These are phyloP conservation scores for Acanthochlamys bracteata DNA, from an alignment of 106 monocot species.

Conservation along the genomic window DNA sequence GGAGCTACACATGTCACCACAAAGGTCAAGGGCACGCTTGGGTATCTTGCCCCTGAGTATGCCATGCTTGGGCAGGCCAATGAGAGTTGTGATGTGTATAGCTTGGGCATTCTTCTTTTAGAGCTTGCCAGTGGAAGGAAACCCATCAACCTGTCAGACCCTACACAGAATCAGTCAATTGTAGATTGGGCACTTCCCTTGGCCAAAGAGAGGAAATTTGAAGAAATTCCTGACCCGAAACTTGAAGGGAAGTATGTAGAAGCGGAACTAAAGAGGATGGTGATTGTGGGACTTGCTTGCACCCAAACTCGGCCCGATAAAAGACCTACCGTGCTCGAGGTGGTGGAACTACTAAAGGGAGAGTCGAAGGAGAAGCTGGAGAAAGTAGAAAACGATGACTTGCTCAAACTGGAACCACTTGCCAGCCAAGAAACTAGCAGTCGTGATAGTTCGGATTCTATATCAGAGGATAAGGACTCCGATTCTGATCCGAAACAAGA, in stretches of 20 bases:
- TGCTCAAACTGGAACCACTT: slow-evolving; percentile 10
- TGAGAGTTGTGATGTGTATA: slow-evolving; percentile 31
- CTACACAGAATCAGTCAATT: slow-evolving; percentile 9
- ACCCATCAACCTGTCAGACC: slow-evolving; percentile 16
- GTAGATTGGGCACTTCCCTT: slow-evolving; percentile 31
- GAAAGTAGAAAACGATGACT: slow-evolving; percentile 20
- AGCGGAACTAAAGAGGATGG: slow-evolving; percentile 32
- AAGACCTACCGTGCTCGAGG: slow-evolving; percentile 30
- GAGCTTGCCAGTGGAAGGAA: slow-evolving; percentile 33
- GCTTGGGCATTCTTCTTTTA: slow-evolving; percentile 31
- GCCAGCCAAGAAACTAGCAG: slow-evolving; percentile 6
- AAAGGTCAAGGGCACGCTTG: slow-evolving; percentile 19
- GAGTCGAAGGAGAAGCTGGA: slow-evolving; percentile 25
- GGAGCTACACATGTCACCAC: slow-evolving; percentile 23
- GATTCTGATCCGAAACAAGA: neutral
- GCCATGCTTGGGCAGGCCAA: slow-evolving; percentile 26
- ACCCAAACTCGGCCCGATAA: slow-evolving; percentile 19
- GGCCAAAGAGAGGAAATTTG: slow-evolving; percentile 21
- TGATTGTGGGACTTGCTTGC: slow-evolving; percentile 27
- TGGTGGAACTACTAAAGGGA: slow-evolving; percentile 21
- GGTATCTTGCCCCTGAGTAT: slow-evolving; percentile 39
- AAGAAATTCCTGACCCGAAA: slow-evolving; percentile 24
- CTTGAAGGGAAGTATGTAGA: slow-evolving; percentile 23
- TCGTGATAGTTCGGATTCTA: slow-evolving; percentile 12
- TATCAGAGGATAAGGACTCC: slow-evolving; percentile 8